Base-by-base conservation (phyloP, 164 flowering plant genomes). In the Sedum album region DNA sequence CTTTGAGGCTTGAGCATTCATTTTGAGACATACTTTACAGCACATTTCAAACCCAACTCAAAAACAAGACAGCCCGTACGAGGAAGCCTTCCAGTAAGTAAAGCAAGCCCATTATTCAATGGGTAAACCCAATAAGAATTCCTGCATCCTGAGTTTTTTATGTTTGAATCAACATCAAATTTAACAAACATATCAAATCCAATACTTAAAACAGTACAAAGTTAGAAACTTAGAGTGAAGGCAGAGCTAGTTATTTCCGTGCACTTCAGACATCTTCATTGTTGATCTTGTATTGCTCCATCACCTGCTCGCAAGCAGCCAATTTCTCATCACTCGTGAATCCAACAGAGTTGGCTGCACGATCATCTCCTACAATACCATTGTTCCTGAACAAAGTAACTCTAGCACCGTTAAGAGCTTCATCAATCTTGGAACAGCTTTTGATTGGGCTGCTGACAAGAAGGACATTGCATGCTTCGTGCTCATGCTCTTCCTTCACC, bases 261-360 rank as follows among this genome's bases (percentile, higher is more conserved):
- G 60, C 18, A 26, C 6, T 57, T 65, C 42, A 65, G 7, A 65
- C 46, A 65, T 66, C 60, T 39, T 66, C 69, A 0, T 42, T 30
- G 5, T 31, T 30, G 30, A 65, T 60, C n/a, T 70, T 60, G 70
- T 75, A 80, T 9, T 67, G 66, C 49, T 67, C 38, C 72, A 69
- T 73, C 36, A 80, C 55, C 53, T 77, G 48, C 0, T 42, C 21
- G 73, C 82, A 80, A 44, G 11, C 71, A 30, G 71, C 39, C 68
- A 68, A 25, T 15, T 71, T 65, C 9, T 55, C 36, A 10, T 55
- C 69, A 46, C 6, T 55, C 69, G 35, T 28, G 76, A 76, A 78
- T 26, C 81, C 83, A 73, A 80, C 60, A 66, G 68, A 28, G 25
- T 80, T 80, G 31, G 74, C 83, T 35, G n/a, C 61, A 6, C 78